phyloP scores from a whole-genome alignment of 768 basidiomycete species.

The Lentinula sp. region DNA sequence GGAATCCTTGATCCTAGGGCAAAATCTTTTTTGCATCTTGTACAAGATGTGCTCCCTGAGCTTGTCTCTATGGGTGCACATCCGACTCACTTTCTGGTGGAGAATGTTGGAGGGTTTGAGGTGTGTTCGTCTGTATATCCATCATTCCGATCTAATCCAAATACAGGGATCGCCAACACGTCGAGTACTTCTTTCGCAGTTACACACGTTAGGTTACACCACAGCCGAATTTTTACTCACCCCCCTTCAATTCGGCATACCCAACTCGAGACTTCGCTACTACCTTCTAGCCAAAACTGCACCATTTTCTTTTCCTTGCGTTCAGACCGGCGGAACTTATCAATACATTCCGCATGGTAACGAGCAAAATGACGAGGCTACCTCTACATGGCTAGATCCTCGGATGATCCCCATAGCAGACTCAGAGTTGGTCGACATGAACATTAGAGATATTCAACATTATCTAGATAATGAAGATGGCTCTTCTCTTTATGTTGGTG shows the following conservation, averaged over 20 bases:
- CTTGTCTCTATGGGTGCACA: conserved; percentile 37
- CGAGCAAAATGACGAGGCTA: background rate
- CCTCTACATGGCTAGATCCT: background rate
- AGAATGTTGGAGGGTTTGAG: conserved; percentile 84
- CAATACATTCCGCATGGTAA: background rate
- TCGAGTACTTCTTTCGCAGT: conserved; percentile 41
- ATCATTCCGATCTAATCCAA: conserved; percentile 6
- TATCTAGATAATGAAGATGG: conserved; percentile 32
- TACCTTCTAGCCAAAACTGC: conserved; percentile 64
- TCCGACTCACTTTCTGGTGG: conserved; percentile 60
- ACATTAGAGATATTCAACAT: conserved; percentile 18
- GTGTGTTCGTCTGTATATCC: conserved; percentile 28
- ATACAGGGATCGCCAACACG: conserved; percentile 62
- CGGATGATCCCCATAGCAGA: background rate
- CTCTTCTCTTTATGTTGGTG: conserved; percentile 12
- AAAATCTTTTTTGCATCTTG: conserved; percentile 67
- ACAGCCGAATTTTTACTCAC: conserved; percentile 62
- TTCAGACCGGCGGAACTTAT: background rate
- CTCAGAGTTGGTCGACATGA: conserved; percentile 7
- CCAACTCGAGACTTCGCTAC: conserved; percentile 78
- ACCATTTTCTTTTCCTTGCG: conserved; percentile 31
- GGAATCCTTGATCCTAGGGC: conserved; percentile 71
- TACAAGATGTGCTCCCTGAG: conserved; percentile 56
- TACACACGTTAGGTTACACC: conserved; percentile 50
- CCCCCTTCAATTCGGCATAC: conserved; percentile 74